Evolutionary conservation across 192 early-diverging fungal genomes (phyloP).

Genomic region (Dissophora globulifera): DNA sequence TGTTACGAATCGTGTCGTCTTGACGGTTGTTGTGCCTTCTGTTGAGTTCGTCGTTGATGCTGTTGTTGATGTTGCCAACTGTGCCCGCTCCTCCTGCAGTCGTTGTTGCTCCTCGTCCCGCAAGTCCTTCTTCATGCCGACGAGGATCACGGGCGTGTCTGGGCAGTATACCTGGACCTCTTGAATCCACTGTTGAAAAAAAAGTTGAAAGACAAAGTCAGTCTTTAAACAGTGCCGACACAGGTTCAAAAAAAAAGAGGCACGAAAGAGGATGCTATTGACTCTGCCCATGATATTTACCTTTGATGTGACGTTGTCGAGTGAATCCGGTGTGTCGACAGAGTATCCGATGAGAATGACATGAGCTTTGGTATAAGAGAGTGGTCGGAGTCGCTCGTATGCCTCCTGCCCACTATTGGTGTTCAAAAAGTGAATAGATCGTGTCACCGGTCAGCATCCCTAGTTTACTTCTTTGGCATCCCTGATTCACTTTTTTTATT

Average conservation of each 20-base stretch:
- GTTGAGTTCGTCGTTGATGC: conserved; percentile 60
- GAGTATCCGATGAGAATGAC: conserved; percentile 95
- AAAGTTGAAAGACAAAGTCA: background rate
- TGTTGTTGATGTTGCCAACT: too few relatives aligned
- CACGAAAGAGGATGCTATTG: background rate
- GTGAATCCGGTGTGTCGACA: conserved; percentile 82
- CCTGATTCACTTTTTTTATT: too few relatives aligned
- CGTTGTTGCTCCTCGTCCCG: conserved; percentile 76
- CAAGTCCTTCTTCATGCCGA: conserved; percentile 92
- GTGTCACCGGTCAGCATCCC: too few relatives aligned
- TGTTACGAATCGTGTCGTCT: conserved; percentile 76
- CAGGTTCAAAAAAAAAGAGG: background rate
- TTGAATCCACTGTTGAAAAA: conserved; percentile 77
- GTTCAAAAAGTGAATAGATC: too few relatives aligned
- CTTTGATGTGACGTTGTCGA: conserved; percentile 84
- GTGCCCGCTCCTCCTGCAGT: too few relatives aligned
- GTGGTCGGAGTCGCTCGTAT: conserved; percentile 85
- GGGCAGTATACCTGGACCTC: conserved; percentile 88
- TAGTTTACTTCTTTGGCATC: too few relatives aligned
- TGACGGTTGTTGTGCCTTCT: conserved; percentile 51
- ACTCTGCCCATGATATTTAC: conserved; percentile 22
- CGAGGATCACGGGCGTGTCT: conserved; percentile 84
- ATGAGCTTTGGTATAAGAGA: conserved; percentile 95
- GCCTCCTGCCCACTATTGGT: conserved; percentile 70
- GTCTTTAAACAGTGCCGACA: background rate